phyloP scores from a whole-genome alignment of 139 green algal species.

The Gonium pectorale region DNA sequence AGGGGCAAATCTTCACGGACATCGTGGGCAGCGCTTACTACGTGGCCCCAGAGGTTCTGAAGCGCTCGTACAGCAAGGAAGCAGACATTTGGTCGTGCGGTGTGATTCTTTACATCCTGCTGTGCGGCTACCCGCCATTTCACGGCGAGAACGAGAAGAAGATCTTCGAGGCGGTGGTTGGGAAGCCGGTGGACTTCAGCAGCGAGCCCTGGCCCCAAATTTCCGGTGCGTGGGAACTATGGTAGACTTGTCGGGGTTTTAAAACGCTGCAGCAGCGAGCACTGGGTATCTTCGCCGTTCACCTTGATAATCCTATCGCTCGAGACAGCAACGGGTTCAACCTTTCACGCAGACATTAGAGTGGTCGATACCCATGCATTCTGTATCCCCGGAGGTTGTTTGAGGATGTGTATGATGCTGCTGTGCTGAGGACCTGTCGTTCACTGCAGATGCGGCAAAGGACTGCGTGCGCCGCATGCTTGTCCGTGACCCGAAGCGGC shows the following conservation, averaged over 20 bases:
- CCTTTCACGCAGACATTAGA: too few relatives aligned
- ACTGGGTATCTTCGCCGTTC: too few relatives aligned
- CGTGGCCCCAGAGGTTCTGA: constrained; percentile 79
- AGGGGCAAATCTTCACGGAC: constrained; percentile 75
- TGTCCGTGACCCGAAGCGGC: constrained; percentile 83
- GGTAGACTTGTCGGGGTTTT: too few relatives aligned
- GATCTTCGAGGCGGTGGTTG: constrained; percentile 87
- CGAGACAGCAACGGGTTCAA: too few relatives aligned
- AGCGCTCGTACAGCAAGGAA: constrained; percentile 81
- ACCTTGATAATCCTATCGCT: too few relatives aligned
- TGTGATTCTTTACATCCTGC: constrained; percentile 98
- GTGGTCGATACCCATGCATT: too few relatives aligned
- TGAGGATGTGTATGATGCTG: too few relatives aligned
- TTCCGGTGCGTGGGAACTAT: constrained; percentile 49
- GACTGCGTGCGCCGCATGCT: constrained; percentile 89
- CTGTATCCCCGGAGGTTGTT: too few relatives aligned
- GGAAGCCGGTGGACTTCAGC: constrained; percentile 77
- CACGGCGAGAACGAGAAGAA: constrained; percentile 92
- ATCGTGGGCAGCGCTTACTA: constrained; percentile 97
- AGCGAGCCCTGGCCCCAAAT: constrained; percentile 84
- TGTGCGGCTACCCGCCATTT: constrained; percentile 94
- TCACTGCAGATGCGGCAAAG: constrained; percentile 79
- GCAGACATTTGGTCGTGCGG: constrained; percentile 95
- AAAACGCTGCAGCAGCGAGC: too few relatives aligned
- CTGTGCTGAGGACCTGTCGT: too few relatives aligned